Conservation (phyloP, 2,329 filamentous ascomycete genomes). For the Pseudocercospora fijiensis region DNA sequence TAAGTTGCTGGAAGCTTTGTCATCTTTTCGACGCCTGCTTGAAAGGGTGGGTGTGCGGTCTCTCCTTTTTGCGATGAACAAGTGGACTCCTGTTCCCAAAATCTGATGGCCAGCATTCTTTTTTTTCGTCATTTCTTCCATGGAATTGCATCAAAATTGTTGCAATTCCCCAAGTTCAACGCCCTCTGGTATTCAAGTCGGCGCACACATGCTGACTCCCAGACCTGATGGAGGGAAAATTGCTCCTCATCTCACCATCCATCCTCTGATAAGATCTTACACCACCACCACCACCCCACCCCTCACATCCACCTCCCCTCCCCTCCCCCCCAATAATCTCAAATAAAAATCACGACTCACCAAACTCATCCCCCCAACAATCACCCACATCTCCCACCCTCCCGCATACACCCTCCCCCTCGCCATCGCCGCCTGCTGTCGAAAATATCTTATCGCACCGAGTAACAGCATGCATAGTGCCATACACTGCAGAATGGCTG, state of each 20-base stretch:
- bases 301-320: background rate
- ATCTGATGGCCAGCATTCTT: too few relatives aligned
- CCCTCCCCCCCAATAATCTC: background rate
- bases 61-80: background rate
- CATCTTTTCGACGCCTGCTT: background rate
- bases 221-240: too few relatives aligned
- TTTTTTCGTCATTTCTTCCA: too few relatives aligned
- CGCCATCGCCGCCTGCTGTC: slow-evolving; percentile 59
- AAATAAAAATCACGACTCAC: slow-evolving; percentile 45
- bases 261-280: too few relatives aligned
- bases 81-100: background rate
- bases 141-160: background rate
- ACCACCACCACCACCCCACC: too few relatives aligned
- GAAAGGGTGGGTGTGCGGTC: background rate
- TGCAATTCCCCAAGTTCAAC: too few relatives aligned
- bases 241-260: too few relatives aligned
- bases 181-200: too few relatives aligned
- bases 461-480: slow-evolving; percentile 53
- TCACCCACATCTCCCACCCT: slow-evolving; percentile 57
- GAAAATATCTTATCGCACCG: slow-evolving; percentile 61
- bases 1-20: background rate
- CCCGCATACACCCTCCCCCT: slow-evolving; percentile 58
- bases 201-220: too few relatives aligned
- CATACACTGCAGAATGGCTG: slow-evolving; percentile 49
- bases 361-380: slow-evolving; percentile 49